Percentiles rank a stretch among this genome's conserved stretches.
Evolutionary conservation across 352 stramenopile genomes (phyloP).

Genomic region (Pythium vanterpoolii): DNA sequence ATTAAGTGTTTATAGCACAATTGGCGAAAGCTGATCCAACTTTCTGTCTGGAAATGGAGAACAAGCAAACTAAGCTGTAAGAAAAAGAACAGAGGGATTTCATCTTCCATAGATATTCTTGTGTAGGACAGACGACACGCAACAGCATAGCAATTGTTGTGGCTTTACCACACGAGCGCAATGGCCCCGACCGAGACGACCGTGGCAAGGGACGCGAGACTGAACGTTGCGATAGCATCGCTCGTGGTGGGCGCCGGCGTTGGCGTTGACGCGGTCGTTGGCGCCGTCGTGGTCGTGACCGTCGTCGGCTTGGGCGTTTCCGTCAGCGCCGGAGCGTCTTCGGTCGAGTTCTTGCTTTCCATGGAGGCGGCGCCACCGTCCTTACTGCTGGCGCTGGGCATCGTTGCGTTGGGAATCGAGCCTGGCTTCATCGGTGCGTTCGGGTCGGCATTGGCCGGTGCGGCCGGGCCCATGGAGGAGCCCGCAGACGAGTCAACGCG

Average conservation of each 20-base stretch:
- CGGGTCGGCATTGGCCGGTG: background rate
- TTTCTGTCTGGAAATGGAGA: background rate
- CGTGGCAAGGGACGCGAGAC: conserved; percentile 5
- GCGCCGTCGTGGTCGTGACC: background rate
- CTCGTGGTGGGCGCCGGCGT: conserved; percentile 10
- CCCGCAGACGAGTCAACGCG: conserved; percentile 22
- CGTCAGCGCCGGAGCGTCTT: background rate
- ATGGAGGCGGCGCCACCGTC: background rate
- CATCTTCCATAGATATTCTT: conserved; percentile 2
- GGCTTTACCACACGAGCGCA: conserved; percentile 18
- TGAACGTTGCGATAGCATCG: background rate
- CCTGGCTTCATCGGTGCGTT: conserved; percentile 18
- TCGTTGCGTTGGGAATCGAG: background rate
- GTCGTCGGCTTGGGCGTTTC: background rate
- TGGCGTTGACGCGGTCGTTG: conserved; percentile 1
- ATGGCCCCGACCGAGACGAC: conserved; percentile 13
- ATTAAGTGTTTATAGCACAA: background rate
- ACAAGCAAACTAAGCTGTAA: background rate
- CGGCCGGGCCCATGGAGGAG: conserved; percentile 17
- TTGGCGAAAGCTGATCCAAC: background rate
- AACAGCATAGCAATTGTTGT: background rate
- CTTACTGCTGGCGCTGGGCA: background rate
- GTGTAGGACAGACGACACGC: background rate
- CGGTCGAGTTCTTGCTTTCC: conserved; percentile 3
- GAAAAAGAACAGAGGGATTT: too few species aligned